These are phyloP conservation scores for Thielaviopsis populi DNA, from an alignment of 2,329 filamentous ascomycete genomes.

Conservation along the genomic window DNA sequence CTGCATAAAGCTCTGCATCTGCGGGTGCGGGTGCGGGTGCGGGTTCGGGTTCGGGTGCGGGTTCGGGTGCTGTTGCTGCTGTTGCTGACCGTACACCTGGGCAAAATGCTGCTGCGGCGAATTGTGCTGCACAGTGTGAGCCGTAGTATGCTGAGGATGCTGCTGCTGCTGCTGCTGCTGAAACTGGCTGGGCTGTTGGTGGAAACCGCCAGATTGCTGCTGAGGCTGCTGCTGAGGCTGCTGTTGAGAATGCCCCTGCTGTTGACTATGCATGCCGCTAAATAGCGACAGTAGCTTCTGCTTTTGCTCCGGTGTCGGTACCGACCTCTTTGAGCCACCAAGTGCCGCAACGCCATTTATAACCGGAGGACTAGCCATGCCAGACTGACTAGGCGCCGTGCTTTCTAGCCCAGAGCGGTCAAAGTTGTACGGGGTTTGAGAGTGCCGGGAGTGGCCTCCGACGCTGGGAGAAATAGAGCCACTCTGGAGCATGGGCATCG, in stretches of 20 bases:
- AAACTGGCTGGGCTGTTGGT: constrained; percentile 1
- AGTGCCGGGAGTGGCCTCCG: constrained; percentile 15
- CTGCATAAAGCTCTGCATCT: constrained; percentile 1
- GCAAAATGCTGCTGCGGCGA: constrained; percentile 15
- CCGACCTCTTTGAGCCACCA: constrained; percentile 23
- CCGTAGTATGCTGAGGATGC: constrained; percentile 2
- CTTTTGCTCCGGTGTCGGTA: constrained; percentile 29
- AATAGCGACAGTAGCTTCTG: constrained; percentile 47
- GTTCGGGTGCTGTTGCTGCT: background rate
- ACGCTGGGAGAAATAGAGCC: constrained; percentile 15
- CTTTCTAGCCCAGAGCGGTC: constrained; percentile 13
- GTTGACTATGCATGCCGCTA: constrained; percentile 31
- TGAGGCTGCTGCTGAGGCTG: constrained; percentile 3
- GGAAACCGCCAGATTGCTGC: background rate
- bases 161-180: constrained; percentile 8
- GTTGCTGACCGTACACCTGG: constrained; percentile 8
- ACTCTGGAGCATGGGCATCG: constrained; percentile 4
- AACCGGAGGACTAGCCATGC: constrained; percentile 21
- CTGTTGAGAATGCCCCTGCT: background rate
- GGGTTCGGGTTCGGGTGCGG: background rate
- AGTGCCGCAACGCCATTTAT: constrained; percentile 22
- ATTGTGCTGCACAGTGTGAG: constrained; percentile 1
- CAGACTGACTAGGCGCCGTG: constrained; percentile 16
- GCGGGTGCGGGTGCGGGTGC: constrained; percentile 5
- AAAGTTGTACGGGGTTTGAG: constrained; percentile 17